phyloP scores from a whole-genome alignment of 805 yeast species.

The Candida parachauliodes region DNA sequence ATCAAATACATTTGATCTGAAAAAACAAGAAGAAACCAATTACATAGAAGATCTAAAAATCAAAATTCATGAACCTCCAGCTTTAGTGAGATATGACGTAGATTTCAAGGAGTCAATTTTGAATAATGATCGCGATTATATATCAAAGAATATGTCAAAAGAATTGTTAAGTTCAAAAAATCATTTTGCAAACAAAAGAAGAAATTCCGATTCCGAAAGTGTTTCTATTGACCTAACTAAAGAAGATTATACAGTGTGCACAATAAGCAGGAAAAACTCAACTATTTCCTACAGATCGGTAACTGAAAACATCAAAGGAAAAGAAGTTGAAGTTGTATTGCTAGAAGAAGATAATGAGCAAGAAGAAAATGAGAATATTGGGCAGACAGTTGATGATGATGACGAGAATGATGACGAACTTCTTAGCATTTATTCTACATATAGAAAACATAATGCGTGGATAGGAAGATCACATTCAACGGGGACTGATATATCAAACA shows the following conservation, averaged over 20 bases:
- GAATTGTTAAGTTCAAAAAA: background rate
- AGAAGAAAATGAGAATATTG: slow-evolving; percentile 24
- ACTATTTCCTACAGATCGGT: slow-evolving; percentile 36
- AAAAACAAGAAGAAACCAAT: background rate
- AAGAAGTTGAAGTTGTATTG: slow-evolving; percentile 39
- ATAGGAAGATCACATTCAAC: slow-evolving; percentile 22
- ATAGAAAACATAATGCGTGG: slow-evolving; percentile 24
- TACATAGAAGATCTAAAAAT: slow-evolving; percentile 16
- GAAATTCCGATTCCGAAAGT: slow-evolving; percentile 30
- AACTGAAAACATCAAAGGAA: slow-evolving; percentile 36
- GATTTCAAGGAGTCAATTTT: slow-evolving; percentile 32
- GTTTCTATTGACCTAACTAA: slow-evolving; percentile 41
- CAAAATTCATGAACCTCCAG: slow-evolving; percentile 37
- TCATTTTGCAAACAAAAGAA: background rate
- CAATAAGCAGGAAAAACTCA: slow-evolving; percentile 33
- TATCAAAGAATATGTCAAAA: background rate
- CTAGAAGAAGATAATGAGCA: slow-evolving; percentile 37
- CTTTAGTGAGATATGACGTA: slow-evolving; percentile 31
- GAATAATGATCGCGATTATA: slow-evolving; percentile 1
- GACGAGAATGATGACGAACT: slow-evolving; percentile 35
- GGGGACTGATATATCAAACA: background rate
- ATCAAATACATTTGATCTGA: background rate
- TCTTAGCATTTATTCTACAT: slow-evolving; percentile 40
- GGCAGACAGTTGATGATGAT: too few relatives aligned
- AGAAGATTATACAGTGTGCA: slow-evolving; percentile 36